Conservation (phyloP, 179 eudicot species). For the Dionaea muscipula region DNA sequence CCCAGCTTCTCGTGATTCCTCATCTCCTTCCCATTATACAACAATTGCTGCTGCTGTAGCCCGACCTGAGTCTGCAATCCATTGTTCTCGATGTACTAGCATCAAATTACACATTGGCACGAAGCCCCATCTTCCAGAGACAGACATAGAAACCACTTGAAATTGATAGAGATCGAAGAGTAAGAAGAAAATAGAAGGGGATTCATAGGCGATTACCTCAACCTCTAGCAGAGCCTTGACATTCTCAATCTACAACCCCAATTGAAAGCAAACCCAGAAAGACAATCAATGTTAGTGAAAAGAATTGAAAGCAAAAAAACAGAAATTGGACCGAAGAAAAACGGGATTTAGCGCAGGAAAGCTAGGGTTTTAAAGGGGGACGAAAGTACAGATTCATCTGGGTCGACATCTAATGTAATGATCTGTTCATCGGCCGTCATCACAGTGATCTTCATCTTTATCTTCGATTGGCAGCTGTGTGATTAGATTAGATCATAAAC, state of each 20-base stretch:
- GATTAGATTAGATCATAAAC: too few species aligned
- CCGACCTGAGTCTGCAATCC: conserved; percentile 58
- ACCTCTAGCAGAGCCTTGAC: conserved; percentile 94
- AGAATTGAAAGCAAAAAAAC: not conserved
- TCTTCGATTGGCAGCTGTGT: too few species aligned
- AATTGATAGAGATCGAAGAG: too few species aligned
- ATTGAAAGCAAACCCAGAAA: not conserved
- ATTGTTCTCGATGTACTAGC: too few species aligned
- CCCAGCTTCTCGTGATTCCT: conserved; percentile 64
- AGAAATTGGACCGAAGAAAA: not conserved
- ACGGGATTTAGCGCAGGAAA: not conserved
- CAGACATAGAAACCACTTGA: not conserved
- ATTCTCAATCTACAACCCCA: conserved; percentile 64
- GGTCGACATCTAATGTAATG: conserved; percentile 70
- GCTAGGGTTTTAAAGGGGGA: not conserved
- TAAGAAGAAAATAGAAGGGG: not conserved
- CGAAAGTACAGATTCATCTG: conserved; percentile 63
- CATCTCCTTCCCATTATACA: conserved; percentile 84
- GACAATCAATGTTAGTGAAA: not conserved
- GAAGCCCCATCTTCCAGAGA: not conserved
- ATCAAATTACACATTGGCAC: not conserved
- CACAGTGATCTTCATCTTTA: conserved; percentile 90
- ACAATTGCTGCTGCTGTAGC: conserved; percentile 69
- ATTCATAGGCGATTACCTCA: conserved; percentile 36
- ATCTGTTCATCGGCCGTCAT: conserved; percentile 85